Conservation (phyloP, 192 early-diverging fungal species). For the Backusella circina region DNA sequence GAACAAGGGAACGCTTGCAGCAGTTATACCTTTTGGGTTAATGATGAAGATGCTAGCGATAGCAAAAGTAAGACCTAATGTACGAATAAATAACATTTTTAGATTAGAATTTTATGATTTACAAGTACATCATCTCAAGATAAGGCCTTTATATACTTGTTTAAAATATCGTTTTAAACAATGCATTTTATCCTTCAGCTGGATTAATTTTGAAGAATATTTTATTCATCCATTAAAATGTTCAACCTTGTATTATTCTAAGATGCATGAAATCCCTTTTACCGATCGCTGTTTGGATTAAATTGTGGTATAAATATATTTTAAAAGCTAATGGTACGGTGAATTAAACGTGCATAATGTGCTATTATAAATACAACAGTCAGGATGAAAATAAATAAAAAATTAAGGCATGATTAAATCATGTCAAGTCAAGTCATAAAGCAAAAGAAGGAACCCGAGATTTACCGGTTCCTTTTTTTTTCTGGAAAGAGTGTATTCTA, state of each 20-base stretch:
- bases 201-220: neutral
- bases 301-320: neutral
- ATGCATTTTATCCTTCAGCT: neutral
- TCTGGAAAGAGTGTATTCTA: neutral
- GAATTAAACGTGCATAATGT: neutral
- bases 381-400: neutral
- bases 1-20: neutral
- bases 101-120: neutral
- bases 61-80: neutral
- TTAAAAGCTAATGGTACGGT: neutral
- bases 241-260: neutral
- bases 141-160: neutral
- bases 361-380: neutral
- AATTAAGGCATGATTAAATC: neutral
- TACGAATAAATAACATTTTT: neutral
- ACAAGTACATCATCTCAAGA: neutral
- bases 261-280: neutral
- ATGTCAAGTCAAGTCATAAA: neutral
- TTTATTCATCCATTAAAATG: neutral
- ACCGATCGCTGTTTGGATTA: neutral
- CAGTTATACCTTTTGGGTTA: neutral
- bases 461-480: neutral
- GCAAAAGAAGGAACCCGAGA: neutral
- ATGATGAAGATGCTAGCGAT: neutral
- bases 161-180: neutral